phyloP scores from a whole-genome alignment of 306 rosid genomes.

The Corylus avellana region DNA sequence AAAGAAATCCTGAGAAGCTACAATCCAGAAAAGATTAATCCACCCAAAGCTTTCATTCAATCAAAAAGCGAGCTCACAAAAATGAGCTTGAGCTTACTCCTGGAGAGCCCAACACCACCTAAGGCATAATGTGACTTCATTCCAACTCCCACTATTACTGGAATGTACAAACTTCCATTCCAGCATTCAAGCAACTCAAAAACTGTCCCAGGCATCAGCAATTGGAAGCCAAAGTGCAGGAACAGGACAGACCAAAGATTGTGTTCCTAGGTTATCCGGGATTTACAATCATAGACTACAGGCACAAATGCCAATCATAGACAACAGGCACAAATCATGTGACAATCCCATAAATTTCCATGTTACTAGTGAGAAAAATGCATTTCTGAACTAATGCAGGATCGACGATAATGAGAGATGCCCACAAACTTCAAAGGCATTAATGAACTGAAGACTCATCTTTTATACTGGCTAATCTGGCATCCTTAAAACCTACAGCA shows the following conservation, averaged over 20 bases:
- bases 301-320: background rate
- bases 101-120: background rate
- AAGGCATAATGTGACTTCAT: background rate
- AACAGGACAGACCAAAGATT: background rate
- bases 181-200: background rate
- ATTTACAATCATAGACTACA: background rate
- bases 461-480: background rate
- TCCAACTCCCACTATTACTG: background rate
- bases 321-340: background rate
- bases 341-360: background rate
- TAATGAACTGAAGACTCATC: background rate
- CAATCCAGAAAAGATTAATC: background rate
- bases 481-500: background rate
- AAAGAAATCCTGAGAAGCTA: background rate
- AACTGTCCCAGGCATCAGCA: background rate
- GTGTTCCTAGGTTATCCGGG: background rate
- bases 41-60: background rate
- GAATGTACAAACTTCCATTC: background rate
- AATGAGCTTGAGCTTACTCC: background rate
- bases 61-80: background rate
- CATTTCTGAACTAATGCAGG: background rate
- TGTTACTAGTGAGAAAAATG: background rate
- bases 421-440: background rate
- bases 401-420: background rate
- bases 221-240: background rate